These are phyloP conservation scores for Westerdykella aurantiaca DNA, from an alignment of 2,329 filamentous ascomycete genomes.

Conservation along the genomic window DNA sequence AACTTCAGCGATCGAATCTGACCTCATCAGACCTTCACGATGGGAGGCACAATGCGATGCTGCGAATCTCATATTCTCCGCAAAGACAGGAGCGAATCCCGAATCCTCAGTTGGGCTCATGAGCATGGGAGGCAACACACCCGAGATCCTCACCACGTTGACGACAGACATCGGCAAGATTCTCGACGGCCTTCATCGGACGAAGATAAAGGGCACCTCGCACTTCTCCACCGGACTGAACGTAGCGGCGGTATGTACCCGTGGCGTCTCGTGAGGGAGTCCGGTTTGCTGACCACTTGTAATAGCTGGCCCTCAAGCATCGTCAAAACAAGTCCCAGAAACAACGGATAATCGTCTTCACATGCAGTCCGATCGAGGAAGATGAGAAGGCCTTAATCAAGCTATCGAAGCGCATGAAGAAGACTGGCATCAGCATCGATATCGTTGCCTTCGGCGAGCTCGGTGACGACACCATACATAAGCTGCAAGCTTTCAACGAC, in stretches of 20 bases:
- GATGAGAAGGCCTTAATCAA: constrained; percentile 82
- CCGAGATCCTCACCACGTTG: constrained; percentile 91
- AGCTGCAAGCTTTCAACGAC: constrained; percentile 89
- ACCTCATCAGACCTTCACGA: constrained; percentile 68
- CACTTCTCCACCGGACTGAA: constrained; percentile 93
- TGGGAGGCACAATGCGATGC: constrained; percentile 96
- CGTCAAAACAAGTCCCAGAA: constrained; percentile 95
- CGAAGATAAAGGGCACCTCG: constrained; percentile 80
- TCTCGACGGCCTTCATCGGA: constrained; percentile 73
- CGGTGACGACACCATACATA: constrained; percentile 79
- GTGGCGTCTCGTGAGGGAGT: constrained; percentile 73
- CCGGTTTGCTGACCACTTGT: constrained; percentile 48
- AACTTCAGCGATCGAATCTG: constrained; percentile 3
- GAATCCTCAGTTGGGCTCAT: constrained; percentile 96
- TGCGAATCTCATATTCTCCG: constrained; percentile 90
- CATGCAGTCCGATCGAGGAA: constrained; percentile 87
- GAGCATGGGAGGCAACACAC: constrained; percentile 98
- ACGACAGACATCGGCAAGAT: constrained; percentile 96
- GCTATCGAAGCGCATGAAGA: constrained; percentile 98
- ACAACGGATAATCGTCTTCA: constrained; percentile 94
- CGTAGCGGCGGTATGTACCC: constrained; percentile 72
- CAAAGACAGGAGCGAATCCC: constrained; percentile 89
- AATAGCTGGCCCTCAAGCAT: constrained; percentile 89
- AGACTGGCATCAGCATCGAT: constrained; percentile 88
- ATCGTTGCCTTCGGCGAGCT: constrained; percentile 93